phyloP scores from a whole-genome alignment of 2,329 filamentous ascomycete genomes.

The Coniochaeta pulveracea region DNA sequence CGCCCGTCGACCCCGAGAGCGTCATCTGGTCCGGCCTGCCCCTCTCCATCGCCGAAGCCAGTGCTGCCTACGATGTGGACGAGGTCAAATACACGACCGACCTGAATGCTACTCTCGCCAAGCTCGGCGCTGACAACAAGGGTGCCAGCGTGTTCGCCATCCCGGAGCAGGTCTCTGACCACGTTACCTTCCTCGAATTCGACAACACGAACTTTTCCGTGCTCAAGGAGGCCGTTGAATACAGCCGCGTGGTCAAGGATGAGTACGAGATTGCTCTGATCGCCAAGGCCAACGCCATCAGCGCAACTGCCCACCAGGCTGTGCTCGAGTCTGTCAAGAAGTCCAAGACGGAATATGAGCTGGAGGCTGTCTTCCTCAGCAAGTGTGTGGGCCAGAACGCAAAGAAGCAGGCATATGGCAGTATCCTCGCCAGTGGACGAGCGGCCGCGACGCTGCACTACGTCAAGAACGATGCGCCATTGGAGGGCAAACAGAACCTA shows the following conservation, averaged over 20 bases:
- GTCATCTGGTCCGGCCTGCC: slow-evolving; percentile 93
- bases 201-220: slow-evolving; percentile 46
- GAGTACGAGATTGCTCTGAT: slow-evolving; percentile 65
- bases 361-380: slow-evolving; percentile 72
- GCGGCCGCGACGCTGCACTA: slow-evolving; percentile 85
- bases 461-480: slow-evolving; percentile 61
- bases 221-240: slow-evolving; percentile 54
- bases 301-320: slow-evolving; percentile 52
- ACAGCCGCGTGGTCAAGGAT: slow-evolving; percentile 60
- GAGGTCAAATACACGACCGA: slow-evolving; percentile 61
- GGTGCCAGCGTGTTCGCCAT: slow-evolving; percentile 61
- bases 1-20: slow-evolving; percentile 73
- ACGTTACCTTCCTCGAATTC: slow-evolving; percentile 61
- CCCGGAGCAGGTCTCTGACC: slow-evolving; percentile 61
- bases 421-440: slow-evolving; percentile 71
- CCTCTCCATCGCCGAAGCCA: slow-evolving; percentile 62
- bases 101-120: slow-evolving; percentile 60
- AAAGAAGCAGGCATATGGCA: slow-evolving; percentile 76
- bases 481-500: slow-evolving; percentile 64
- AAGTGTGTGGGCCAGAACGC: slow-evolving; percentile 64
- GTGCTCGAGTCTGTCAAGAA: slow-evolving; percentile 49
- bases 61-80: slow-evolving; percentile 71
- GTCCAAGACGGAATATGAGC: slow-evolving; percentile 68
- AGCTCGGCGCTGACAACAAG: slow-evolving; percentile 26
- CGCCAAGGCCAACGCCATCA: slow-evolving; percentile 59